These are phyloP conservation scores for Melampsora larici-populina DNA, from an alignment of 1,284 basidiomycete species.

Conservation along the genomic window DNA sequence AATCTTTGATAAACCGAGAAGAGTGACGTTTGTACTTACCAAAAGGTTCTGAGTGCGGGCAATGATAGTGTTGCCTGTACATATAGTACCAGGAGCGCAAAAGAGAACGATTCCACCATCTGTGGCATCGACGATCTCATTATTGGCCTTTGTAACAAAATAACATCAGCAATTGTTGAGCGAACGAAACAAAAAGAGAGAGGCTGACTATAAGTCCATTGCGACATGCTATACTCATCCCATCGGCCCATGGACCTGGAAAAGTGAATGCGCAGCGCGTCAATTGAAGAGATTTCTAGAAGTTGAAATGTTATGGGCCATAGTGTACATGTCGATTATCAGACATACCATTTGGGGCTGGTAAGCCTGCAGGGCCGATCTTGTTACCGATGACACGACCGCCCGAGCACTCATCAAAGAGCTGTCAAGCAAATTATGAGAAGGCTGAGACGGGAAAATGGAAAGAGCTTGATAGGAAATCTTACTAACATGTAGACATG, in stretches of 20 bases:
- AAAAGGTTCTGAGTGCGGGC: constrained; percentile 35
- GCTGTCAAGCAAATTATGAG: background rate
- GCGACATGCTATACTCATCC: constrained; percentile 40
- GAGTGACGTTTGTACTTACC: constrained; percentile 3
- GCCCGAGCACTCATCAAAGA: constrained; percentile 35
- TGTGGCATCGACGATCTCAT: constrained; percentile 43
- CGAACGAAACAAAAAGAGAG: background rate
- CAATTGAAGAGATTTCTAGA: background rate
- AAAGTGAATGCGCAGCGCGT: background rate
- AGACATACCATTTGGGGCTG: constrained; percentile 28
- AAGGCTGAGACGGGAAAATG: background rate
- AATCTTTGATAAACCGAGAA: background rate
- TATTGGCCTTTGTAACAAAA: constrained; percentile 26
- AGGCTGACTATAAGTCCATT: constrained; percentile 35
- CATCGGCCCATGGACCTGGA: constrained; percentile 42
- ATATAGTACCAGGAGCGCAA: constrained; percentile 40
- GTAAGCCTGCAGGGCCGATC: constrained; percentile 31
- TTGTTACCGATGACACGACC: constrained; percentile 36
- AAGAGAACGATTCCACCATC: constrained; percentile 43
- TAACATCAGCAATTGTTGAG: background rate
- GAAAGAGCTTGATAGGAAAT: background rate
- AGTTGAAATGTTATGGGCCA: background rate
- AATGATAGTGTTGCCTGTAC: constrained; percentile 42
- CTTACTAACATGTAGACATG: constrained; percentile 39
- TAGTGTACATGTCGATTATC: background rate